A percentile compares a stretch with the other conserved stretches of the same genome.
Evolutionary conservation across 2,329 filamentous ascomycete species (phyloP).

Genomic region (Nothophaeocryptopus gaeumannii): DNA sequence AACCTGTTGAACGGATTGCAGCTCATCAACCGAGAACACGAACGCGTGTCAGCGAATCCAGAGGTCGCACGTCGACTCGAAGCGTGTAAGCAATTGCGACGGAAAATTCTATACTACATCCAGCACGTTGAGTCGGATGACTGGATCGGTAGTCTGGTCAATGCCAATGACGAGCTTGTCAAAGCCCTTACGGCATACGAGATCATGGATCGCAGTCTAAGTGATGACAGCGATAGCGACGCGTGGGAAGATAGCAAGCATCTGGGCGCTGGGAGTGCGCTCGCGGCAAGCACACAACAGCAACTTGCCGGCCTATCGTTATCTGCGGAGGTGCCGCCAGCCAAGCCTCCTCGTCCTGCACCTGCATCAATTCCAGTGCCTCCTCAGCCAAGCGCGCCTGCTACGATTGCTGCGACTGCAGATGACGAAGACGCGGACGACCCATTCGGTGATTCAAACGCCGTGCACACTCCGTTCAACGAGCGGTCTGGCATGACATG

Average conservation of each 20-base stretch:
- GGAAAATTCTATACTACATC: constrained; percentile 86
- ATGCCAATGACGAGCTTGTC: constrained; percentile 95
- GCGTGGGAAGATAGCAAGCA: constrained; percentile 46
- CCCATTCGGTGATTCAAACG: constrained; percentile 84
- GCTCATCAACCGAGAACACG: constrained; percentile 82
- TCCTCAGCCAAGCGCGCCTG: constrained; percentile 26
- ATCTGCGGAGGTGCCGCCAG: constrained; percentile 42
- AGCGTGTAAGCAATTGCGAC: constrained; percentile 76
- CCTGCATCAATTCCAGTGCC: constrained; percentile 38
- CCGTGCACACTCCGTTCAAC: constrained; percentile 53
- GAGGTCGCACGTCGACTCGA: constrained; percentile 77
- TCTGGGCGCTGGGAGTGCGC: constrained; percentile 11
- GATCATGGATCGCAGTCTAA: constrained; percentile 82
- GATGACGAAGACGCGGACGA: constrained; percentile 62
- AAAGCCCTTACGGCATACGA: constrained; percentile 91
- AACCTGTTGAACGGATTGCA: constrained; percentile 85
- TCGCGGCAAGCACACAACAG: constrained; percentile 34
- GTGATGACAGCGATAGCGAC: constrained; percentile 66
- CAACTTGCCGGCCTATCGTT: constrained; percentile 48
- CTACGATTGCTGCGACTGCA: constrained; percentile 32
- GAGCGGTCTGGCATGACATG: constrained; percentile 30
- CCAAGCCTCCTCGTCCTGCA: constrained; percentile 49
- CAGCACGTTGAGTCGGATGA: constrained; percentile 88
- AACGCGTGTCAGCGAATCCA: constrained; percentile 82
- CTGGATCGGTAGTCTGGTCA: constrained; percentile 84